Percentiles rank a stretch among this genome's conserved stretches.
Evolutionary conservation across 2,329 filamentous ascomycete species (phyloP).

Genomic region (Aspergillus felis): DNA sequence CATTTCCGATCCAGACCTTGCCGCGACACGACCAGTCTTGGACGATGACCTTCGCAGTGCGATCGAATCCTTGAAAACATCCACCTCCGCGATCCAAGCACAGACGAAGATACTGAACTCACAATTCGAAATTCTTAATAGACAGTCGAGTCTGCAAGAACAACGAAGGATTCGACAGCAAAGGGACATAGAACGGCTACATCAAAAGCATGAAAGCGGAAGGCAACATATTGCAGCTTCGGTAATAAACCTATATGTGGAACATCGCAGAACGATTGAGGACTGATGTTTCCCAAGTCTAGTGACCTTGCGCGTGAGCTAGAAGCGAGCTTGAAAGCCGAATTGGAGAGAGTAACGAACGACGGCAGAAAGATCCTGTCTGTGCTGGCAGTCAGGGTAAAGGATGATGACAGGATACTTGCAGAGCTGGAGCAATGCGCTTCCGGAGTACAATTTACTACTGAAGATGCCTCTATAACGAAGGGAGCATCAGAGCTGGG

Average conservation of each 20-base stretch:
- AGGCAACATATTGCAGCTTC: conserved; percentile 30
- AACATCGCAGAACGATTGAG: neutral
- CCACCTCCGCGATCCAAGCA: conserved; percentile 32
- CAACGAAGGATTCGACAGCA: conserved; percentile 20
- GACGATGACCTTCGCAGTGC: conserved; percentile 37
- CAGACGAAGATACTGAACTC: conserved; percentile 29
- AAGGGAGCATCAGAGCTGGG: conserved; percentile 28
- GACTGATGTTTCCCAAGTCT: conserved; percentile 25
- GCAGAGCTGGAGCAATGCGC: conserved; percentile 27
- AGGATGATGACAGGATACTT: conserved; percentile 35
- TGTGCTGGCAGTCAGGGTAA: conserved; percentile 29
- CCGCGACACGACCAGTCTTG: conserved; percentile 34
- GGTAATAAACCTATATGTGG: conserved; percentile 21
- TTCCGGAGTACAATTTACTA: conserved; percentile 24
- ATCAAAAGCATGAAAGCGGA: conserved; percentile 32
- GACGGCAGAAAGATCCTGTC: conserved; percentile 35
- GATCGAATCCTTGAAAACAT: conserved; percentile 34
- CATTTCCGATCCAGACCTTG: conserved; percentile 23
- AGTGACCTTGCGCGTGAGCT: conserved; percentile 33
- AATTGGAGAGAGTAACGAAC: conserved; percentile 26
- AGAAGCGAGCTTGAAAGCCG: conserved; percentile 25
- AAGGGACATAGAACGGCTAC: conserved; percentile 27
- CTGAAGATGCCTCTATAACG: conserved; percentile 25
- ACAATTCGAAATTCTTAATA: conserved; percentile 30
- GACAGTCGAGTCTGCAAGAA: conserved; percentile 19